Base-by-base conservation (phyloP, 2,329 filamentous ascomycete genomes). In the Coniochaeta ligniaria region DNA sequence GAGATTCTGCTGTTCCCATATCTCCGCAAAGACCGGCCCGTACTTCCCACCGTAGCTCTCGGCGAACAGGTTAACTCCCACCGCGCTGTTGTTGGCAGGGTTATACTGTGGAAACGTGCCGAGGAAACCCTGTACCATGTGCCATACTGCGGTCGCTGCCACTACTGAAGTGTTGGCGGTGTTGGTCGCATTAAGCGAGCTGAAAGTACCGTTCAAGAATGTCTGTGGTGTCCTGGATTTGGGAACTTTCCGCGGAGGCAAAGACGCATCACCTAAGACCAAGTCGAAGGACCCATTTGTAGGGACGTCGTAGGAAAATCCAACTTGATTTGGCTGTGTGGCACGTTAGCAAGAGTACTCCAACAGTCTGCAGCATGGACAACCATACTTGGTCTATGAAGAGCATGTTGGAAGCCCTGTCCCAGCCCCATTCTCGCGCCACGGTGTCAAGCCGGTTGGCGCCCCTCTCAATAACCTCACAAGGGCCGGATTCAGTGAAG, bases 1-100 rank as follows among this genome's bases (percentile, higher is more conserved):
- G 20, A 75, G 70, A 65, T 91, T 92, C 72, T 91, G 86, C 60
- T 82, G 71, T 66, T 88, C 79, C 74, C 80, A 83, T 24, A 78
- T 72, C 22, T 77, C 76, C 12, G 85, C 84, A 66, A 90, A 88
- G 1, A 82, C 76, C 2, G 87, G 87, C 0, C 85, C 89, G 66
- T 90, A 92, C 60, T 85, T 83, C 14, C 89, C 89, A 36, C 87
- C 84, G 70, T 90, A 88, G 71, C 84, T 88, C 70, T 91, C 87
- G 0, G 86, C 81, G 63, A 89, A 90, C 5, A 91, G 74, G 66
- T 86, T 86, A 59, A 91, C 78, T 6, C 83, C 83, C 20, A 85
- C 67, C 0, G 79, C 73, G 43, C 77, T 73, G 63, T 77, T 75
- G 36, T 72, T 70, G 5, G 79, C 76, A 4, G 82, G 82, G 38